Evolutionary conservation across 1,284 basidiomycete species (phyloP).

Genomic region (Melampsora americana): DNA sequence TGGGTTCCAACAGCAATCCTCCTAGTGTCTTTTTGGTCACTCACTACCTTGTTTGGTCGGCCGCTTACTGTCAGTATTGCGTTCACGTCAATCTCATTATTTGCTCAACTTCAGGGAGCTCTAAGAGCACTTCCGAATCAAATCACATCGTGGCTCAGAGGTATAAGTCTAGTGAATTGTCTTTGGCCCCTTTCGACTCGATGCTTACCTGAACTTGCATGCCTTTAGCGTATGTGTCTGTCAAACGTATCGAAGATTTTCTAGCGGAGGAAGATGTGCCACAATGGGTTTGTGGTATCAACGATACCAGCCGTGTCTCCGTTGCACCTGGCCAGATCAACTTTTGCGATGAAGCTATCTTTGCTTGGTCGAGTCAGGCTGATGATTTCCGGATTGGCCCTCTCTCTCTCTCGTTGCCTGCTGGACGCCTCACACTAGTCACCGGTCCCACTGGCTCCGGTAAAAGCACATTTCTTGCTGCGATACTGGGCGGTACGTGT

Average conservation of each 20-base stretch:
- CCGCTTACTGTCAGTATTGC: conserved; percentile 43
- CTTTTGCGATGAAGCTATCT: conserved; percentile 52
- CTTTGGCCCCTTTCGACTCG: too few species aligned
- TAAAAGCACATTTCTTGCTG: conserved; percentile 36
- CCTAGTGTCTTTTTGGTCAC: conserved; percentile 55
- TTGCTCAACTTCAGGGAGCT: conserved; percentile 60
- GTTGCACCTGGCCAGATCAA: conserved; percentile 4
- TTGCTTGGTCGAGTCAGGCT: conserved; percentile 58
- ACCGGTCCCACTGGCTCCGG: conserved; percentile 42
- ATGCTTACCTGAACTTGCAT: too few species aligned
- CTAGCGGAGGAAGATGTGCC: conserved; percentile 42
- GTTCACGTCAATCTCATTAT: conserved; percentile 43
- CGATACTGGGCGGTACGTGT: conserved; percentile 36
- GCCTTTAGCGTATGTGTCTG: conserved; percentile 55
- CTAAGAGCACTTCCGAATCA: conserved; percentile 35
- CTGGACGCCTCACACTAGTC: conserved; percentile 32
- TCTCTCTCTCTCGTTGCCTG: conserved; percentile 14
- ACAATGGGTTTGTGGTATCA: conserved; percentile 25
- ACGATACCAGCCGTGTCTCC: conserved; percentile 13
- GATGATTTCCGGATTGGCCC: conserved; percentile 35
- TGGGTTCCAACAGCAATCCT: conserved; percentile 38
- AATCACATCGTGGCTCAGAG: conserved; percentile 42
- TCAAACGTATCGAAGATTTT: conserved; percentile 41
- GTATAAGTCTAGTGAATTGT: background rate
- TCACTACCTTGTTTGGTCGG: conserved; percentile 49